Evolutionary conservation across 768 basidiomycete genomes (phyloP), one percentile per base, ranked within the genome.

Genomic region (Wakefieldia striispora): DNA sequence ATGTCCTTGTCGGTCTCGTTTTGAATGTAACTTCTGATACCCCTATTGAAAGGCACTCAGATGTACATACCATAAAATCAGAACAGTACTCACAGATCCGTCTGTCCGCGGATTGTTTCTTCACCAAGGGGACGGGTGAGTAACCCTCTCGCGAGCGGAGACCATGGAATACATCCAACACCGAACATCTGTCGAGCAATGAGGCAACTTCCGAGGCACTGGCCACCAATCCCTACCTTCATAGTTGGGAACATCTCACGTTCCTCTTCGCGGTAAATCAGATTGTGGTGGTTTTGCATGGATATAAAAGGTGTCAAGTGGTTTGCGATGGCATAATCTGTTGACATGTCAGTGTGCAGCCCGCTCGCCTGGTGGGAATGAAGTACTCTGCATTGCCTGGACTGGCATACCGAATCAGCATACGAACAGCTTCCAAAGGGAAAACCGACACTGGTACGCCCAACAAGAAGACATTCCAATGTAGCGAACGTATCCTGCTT

Each of bases 231-330:
- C 14, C 23, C 7, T 13, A 41, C 38, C 23, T 43, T 33, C 39
- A 76, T 62, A 2, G 69, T 70, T 13, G 82, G 82, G 57, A 81
- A 75, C 77, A 80, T 78, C 57, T 79, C 78, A 19, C 67, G 72
- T 56, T 81, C 82, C 60, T 84, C 82, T 60, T 84, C 83, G 35
- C 81, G 75, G 59, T 83, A 83, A 31, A 80, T 40, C 6, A 81
- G 69, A 50, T 61, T 75, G 60, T 83, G 76, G 52, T 79, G 75
- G 63, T 84, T 82, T 62, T 84, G 82, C 82, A 84, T 83, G 9
- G 78, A 77, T 63, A 82, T 77, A 65, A 84, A 83, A 5, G 75
- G 77, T 7, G 76, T 78, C 26, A 75, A 65, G 36, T 69, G 71
- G 55, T 74, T 72, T 23, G 54, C 60, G 52, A 74, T 72, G 7